Percentiles rank a stretch among this genome's conserved stretches.
These are phyloP conservation scores for Taxillus chinensis DNA, from an alignment of 164 flowering plant genomes.

Conservation along the genomic window DNA sequence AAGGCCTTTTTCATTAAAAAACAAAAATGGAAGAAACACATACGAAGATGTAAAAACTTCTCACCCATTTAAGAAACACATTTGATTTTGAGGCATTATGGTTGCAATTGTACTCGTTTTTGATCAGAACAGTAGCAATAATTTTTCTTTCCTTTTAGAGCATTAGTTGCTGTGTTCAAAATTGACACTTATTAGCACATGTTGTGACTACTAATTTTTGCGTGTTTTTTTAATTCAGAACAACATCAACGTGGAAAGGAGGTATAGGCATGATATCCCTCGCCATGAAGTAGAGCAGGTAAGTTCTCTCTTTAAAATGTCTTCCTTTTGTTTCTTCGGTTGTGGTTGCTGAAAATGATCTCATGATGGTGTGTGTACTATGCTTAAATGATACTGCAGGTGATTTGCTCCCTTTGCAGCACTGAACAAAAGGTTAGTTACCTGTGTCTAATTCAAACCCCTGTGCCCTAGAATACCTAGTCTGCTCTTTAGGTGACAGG, in stretches of 20 bases:
- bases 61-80: too few relatives aligned
- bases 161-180: too few relatives aligned
- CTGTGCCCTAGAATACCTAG: background rate
- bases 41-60: too few relatives aligned
- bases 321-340: background rate
- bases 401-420: conserved; percentile 77
- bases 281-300: conserved; percentile 76
- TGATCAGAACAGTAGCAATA: too few relatives aligned
- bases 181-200: too few relatives aligned
- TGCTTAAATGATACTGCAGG: conserved; percentile 28
- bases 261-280: conserved; percentile 67
- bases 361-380: background rate
- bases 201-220: too few relatives aligned
- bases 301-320: background rate
- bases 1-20: too few relatives aligned
- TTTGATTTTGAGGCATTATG: too few relatives aligned
- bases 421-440: conserved; percentile 76
- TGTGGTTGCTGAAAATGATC: background rate
- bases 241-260: conserved; percentile 40
- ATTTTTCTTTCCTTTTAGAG: too few relatives aligned
- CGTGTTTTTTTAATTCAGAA: conserved; percentile 35
- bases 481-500: background rate
- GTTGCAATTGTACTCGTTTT: too few relatives aligned
- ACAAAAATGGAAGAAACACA: too few relatives aligned
- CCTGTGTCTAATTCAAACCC: background rate